Evolutionary conservation across 75 land plant genomes (phyloP).

Genomic region (Selaginella moellendorffii): DNA sequence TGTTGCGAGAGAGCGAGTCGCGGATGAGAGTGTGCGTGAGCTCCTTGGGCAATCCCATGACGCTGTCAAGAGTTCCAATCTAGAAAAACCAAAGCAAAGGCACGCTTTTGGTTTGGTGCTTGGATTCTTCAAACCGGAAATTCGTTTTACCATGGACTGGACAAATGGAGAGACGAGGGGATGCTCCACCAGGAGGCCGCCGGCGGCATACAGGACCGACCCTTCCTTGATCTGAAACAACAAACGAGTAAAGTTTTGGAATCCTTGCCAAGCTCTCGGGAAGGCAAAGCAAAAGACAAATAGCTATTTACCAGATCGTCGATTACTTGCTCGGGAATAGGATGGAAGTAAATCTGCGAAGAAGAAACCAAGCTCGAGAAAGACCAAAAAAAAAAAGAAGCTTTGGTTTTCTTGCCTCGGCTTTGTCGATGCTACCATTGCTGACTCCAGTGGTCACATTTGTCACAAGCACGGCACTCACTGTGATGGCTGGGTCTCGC

Average conservation of each 20-base stretch:
- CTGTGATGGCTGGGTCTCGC: conserved; percentile 62
- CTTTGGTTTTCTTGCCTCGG: conserved; percentile 34
- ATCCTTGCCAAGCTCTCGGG: too few species aligned
- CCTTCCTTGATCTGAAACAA: conserved; percentile 71
- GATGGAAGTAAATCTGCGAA: conserved; percentile 66
- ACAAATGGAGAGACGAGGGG: conserved; percentile 64
- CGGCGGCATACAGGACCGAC: conserved; percentile 65
- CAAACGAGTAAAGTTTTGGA: neutral
- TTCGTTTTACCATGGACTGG: conserved; percentile 66
- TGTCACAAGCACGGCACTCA: conserved; percentile 66
- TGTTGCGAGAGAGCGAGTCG: conserved; percentile 19
- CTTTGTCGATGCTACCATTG: conserved; percentile 54
- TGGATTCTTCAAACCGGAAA: too few species aligned
- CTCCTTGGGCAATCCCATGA: conserved; percentile 54
- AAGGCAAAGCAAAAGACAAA: too few species aligned
- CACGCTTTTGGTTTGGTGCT: neutral
- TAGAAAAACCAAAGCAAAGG: conserved; percentile 12
- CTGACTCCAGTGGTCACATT: conserved; percentile 64
- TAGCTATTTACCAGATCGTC: conserved; percentile 50
- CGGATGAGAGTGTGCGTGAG: conserved; percentile 33
- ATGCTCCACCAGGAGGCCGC: conserved; percentile 84
- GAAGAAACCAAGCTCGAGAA: neutral
- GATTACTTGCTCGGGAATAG: conserved; percentile 80
- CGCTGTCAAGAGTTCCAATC: conserved; percentile 46
- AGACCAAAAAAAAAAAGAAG: neutral